phyloP scores from a whole-genome alignment of 2,329 filamentous ascomycete genomes.

The Curvularia hawaiiensis region DNA sequence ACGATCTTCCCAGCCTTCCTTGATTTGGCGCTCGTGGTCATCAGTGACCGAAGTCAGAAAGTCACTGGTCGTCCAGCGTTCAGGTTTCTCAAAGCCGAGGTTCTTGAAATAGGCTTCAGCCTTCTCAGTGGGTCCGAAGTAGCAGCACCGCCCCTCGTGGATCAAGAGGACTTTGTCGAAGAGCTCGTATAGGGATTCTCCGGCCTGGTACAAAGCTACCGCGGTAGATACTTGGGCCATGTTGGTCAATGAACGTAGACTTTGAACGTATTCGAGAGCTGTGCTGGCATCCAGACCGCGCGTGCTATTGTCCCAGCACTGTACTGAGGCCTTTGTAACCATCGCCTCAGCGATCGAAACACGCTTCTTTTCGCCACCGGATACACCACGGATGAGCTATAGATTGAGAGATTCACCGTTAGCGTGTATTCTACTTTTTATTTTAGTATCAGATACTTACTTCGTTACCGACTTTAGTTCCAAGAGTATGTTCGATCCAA shows the following conservation, averaged over 20 bases:
- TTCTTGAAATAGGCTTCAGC: conserved; percentile 70
- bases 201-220: conserved; percentile 75
- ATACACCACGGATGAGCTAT: conserved; percentile 65
- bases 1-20: conserved; percentile 61
- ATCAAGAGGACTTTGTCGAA: conserved; percentile 50
- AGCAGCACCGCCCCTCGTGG: conserved; percentile 53
- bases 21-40: conserved; percentile 61
- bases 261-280: conserved; percentile 73
- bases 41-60: conserved; percentile 75
- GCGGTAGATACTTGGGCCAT: conserved; percentile 65
- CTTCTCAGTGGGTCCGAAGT: conserved; percentile 65
- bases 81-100: conserved; percentile 70
- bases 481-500: conserved; percentile 72
- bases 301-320: conserved; percentile 66
- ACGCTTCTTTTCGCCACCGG: conserved; percentile 56
- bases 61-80: conserved; percentile 71
- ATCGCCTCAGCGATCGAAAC: conserved; percentile 57
- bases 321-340: conserved; percentile 48
- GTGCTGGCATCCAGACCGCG: conserved; percentile 75
- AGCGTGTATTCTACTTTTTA: neutral
- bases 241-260: conserved; percentile 68
- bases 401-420: neutral
- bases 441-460: neutral
- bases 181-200: conserved; percentile 46
- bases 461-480: conserved; percentile 77